phyloP scores from a whole-genome alignment of 148 eudicot species.

The Nepenthes mirabilis region DNA sequence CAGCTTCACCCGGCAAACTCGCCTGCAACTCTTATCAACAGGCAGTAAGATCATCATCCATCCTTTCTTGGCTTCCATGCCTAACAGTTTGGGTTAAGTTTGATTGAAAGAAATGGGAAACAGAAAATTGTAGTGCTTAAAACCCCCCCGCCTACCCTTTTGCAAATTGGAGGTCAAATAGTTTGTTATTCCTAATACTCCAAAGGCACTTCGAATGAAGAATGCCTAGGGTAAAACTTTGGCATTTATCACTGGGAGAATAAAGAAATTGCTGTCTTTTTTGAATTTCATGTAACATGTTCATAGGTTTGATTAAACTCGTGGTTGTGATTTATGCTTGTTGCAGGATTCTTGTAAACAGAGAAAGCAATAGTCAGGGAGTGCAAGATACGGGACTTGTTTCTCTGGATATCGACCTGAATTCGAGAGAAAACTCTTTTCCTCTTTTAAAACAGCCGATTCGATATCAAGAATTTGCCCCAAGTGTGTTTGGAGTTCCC shows the following conservation, averaged over 20 bases:
- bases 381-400: constrained; percentile 16
- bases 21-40: constrained; percentile 17
- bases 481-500: constrained; percentile 22
- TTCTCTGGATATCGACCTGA: constrained; percentile 12
- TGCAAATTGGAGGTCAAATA: neutral
- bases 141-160: neutral
- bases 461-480: constrained; percentile 6
- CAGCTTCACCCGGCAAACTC: constrained; percentile 23
- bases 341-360: constrained; percentile 16
- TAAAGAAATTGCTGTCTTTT: too few relatives aligned
- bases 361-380: constrained; percentile 13
- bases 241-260: too few relatives aligned
- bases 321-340: neutral
- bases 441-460: constrained; percentile 15
- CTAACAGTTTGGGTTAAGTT: too few relatives aligned
- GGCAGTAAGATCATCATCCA: constrained; percentile 15
- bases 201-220: neutral
- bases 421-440: constrained; percentile 9
- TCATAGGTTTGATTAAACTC: neutral
- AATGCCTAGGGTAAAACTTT: neutral
- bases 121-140: neutral
- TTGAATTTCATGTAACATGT: too few relatives aligned
- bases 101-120: too few relatives aligned
- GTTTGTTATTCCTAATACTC: neutral
- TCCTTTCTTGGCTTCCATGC: too few relatives aligned